These are phyloP conservation scores for Tulasnella sp. DNA, from an alignment of 768 basidiomycete species.

Conservation along the genomic window DNA sequence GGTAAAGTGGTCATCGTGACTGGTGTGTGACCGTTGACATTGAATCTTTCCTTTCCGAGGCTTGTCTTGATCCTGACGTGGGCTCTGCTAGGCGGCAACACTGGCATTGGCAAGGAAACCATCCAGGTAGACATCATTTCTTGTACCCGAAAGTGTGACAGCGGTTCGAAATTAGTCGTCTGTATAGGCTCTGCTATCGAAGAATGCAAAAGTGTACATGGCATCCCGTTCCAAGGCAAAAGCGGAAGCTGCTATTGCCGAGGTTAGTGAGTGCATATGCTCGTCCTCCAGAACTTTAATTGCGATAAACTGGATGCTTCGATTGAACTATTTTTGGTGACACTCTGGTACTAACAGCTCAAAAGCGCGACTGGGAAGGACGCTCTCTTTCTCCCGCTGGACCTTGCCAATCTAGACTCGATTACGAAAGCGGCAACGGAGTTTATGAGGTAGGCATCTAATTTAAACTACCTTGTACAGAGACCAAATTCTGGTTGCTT, in stretches of 20 bases:
- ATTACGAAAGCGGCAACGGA: slow-evolving; percentile 17
- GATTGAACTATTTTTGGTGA: too few relatives aligned
- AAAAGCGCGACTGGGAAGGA: slow-evolving; percentile 25
- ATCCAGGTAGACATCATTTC: background rate
- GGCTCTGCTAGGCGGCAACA: slow-evolving; percentile 10
- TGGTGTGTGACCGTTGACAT: background rate
- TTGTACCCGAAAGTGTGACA: background rate
- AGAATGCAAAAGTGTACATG: slow-evolving; percentile 29
- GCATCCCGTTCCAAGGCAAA: slow-evolving; percentile 25
- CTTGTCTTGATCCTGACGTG: background rate
- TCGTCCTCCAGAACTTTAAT: background rate
- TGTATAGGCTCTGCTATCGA: slow-evolving; percentile 16
- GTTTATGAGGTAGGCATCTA: slow-evolving; percentile 25
- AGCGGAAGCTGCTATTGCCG: slow-evolving; percentile 24
- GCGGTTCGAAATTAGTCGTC: background rate
- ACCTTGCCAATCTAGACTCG: slow-evolving; percentile 25
- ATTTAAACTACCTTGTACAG: background rate
- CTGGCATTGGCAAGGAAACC: slow-evolving; percentile 20
- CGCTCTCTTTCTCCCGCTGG: slow-evolving; percentile 25
- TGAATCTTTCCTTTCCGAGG: background rate
- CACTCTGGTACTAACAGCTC: background rate
- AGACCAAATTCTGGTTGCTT: background rate
- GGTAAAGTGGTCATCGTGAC: slow-evolving; percentile 26
- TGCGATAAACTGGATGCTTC: too few relatives aligned
- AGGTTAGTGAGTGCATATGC: background rate